Evolutionary conservation across 164 flowering plant species (phyloP), one percentile per base, ranked within the genome.

Genomic region (Cinnamomum micranthum): DNA sequence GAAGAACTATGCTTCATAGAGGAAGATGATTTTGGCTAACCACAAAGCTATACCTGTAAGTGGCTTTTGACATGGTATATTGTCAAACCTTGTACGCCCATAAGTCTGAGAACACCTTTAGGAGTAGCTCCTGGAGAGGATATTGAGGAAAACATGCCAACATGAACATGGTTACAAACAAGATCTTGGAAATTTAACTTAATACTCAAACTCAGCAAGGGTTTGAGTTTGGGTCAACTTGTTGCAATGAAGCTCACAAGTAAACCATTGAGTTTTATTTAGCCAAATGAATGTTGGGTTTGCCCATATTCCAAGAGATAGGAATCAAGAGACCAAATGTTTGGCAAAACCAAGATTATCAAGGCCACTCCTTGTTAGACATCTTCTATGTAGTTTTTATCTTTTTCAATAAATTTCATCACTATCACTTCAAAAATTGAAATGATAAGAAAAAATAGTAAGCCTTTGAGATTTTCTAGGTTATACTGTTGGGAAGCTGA

Each of bases 21-120:
- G 66, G 50, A 51, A 41, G 50, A 41, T 55, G 20, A 55, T 52
- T 58, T 28, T 33, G 60, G 66, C 41, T 41, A 58, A 41, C 23
- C 19, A n/a, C 13, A 27, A 31, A 52, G 2, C n/a, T 4, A 35
- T 83, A 90, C 98, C 95, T 95, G 98, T 80, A 95, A 85, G 81
- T 95, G 98, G 85, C 98, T 95, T 84, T 95, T 95, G 76, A 95
- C 97, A 84, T 95, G 98, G 73, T 95, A 95, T 79, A 93, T 95
- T 58, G 98, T 95, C 80, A 95, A 81, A 33, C 95, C 95, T 80
- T 86, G 92, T 15, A 92, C 97, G 71, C 97, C 97, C 98, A 95
- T 95, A 13, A 88, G 90, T 85, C 93, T 88, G 23, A 95, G 92
- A 28, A 95, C 98, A 74, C 98, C 98, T 87, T 93, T 95, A 12